These are phyloP conservation scores for Dactylellina haptotyla DNA, from an alignment of 2,329 filamentous ascomycete genomes.

Conservation along the genomic window DNA sequence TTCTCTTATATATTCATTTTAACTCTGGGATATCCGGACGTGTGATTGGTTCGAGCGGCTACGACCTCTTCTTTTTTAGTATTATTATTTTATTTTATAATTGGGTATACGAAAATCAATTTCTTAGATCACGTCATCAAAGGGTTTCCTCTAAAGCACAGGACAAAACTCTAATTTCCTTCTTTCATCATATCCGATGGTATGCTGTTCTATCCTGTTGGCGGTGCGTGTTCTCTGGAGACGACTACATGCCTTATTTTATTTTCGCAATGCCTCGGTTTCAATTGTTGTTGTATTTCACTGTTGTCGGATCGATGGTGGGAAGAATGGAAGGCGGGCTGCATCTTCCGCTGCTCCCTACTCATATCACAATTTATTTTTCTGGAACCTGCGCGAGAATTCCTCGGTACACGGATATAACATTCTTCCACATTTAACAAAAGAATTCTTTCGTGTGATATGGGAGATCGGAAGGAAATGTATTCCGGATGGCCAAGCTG, in stretches of 20 bases:
- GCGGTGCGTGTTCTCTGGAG: too few relatives aligned
- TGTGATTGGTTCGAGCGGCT: constrained; percentile 12
- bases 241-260: too few relatives aligned
- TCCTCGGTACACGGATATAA: not conserved
- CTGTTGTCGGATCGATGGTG: not conserved
- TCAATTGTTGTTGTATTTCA: not conserved
- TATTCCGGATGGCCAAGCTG: too few relatives aligned
- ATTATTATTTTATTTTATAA: constrained; percentile 6
- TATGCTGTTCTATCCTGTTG: too few relatives aligned
- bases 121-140: constrained; percentile 1
- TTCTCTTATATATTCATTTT: not conserved
- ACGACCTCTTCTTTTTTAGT: constrained; percentile 12
- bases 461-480: too few relatives aligned
- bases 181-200: too few relatives aligned
- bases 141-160: not conserved
- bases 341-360: not conserved
- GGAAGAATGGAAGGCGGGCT: not conserved
- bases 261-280: not conserved
- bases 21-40: not conserved
- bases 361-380: not conserved
- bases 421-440: not conserved
- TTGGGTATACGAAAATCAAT: not conserved
- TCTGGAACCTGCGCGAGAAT: too few relatives aligned
- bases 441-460: too few relatives aligned
- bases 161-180: too few relatives aligned